phyloP scores from a whole-genome alignment of 176 grass and related monocot genomes.

The Musa troglodytarum region DNA sequence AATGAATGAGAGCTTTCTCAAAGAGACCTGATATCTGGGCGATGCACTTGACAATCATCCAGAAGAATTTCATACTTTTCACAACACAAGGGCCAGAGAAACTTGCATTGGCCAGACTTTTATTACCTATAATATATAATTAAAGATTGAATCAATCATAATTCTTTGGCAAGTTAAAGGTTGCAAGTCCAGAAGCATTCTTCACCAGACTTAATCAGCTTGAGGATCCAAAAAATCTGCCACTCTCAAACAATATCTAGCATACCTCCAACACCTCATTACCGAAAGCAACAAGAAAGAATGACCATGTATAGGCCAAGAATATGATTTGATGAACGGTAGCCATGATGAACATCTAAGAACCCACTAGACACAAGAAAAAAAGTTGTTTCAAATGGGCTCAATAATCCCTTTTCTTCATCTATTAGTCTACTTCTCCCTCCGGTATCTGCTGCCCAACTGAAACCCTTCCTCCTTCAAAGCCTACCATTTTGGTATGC shows the following conservation, averaged over 20 bases:
- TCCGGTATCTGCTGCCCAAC: background rate
- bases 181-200: background rate
- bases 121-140: background rate
- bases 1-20: background rate
- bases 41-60: background rate
- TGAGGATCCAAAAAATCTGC: background rate
- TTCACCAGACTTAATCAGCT: background rate
- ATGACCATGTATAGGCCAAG: background rate
- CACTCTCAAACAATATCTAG: slow-evolving; percentile 1
- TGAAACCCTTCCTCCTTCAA: background rate
- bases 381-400: too few relatives aligned
- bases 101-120: background rate
- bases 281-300: background rate
- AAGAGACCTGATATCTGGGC: background rate
- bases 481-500: background rate
- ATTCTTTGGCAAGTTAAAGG: background rate
- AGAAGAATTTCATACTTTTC: background rate
- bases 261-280: background rate
- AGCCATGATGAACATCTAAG: background rate
- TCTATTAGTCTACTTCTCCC: too few relatives aligned
- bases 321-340: background rate
- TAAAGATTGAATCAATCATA: background rate
- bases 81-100: background rate
- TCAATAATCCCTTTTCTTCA: too few relatives aligned
- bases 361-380: background rate